phyloP scores from a whole-genome alignment of 2,329 filamentous ascomycete genomes.

The Trichoderma harzianum region DNA sequence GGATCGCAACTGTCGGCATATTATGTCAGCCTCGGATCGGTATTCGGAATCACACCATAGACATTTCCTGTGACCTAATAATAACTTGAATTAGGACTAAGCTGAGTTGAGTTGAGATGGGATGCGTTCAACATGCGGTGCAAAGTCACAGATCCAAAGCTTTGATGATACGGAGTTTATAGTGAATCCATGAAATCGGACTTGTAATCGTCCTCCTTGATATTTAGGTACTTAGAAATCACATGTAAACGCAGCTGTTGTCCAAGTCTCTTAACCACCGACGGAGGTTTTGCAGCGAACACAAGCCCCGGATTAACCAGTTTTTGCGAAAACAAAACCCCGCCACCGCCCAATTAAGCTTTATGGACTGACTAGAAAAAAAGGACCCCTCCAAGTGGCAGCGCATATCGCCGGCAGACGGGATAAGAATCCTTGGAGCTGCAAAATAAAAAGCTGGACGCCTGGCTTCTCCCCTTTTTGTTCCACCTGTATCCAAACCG shows the following conservation, averaged over 20 bases:
- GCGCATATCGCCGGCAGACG: constrained; percentile 16
- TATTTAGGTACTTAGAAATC: neutral
- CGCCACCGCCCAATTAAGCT: constrained; percentile 1
- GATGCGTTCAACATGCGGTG: neutral
- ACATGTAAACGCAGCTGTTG: neutral
- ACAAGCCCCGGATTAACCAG: neutral
- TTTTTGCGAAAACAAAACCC: neutral
- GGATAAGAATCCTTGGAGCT: neutral
- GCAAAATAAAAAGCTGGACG: constrained; percentile 3
- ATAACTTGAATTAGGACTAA: neutral
- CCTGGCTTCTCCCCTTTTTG: neutral
- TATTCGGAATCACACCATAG: neutral
- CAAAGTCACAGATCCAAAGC: neutral
- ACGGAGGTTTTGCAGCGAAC: neutral
- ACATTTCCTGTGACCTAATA: neutral
- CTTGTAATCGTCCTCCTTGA: neutral
- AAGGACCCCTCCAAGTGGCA: constrained; percentile 7
- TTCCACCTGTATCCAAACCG: neutral
- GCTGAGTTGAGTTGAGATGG: neutral
- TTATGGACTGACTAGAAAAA: neutral
- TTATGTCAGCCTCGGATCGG: neutral
- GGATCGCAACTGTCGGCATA: neutral
- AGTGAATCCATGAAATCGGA: neutral
- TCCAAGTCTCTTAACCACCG: neutral
- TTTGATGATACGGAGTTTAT: neutral